These are phyloP conservation scores for Aegilops sharonensis DNA, from an alignment of 176 grass and related monocot species.

Conservation along the genomic window DNA sequence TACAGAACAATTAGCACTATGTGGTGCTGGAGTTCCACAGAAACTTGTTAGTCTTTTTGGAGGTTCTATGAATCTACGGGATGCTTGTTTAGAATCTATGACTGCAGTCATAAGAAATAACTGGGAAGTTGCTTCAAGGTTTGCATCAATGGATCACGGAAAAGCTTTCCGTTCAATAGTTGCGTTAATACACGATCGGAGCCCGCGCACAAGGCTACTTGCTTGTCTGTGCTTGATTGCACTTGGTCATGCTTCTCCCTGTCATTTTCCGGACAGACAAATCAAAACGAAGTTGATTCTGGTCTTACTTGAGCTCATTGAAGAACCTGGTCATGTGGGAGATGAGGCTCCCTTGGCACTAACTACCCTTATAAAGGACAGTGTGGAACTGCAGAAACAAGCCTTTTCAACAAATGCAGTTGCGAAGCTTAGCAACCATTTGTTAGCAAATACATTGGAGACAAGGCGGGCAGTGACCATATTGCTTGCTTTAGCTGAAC, in stretches of 20 bases:
- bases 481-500: constrained; percentile 87
- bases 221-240: constrained; percentile 89
- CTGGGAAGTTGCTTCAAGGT: constrained; percentile 67
- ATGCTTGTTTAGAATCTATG: constrained; percentile 83
- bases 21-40: constrained; percentile 69
- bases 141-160: constrained; percentile 72
- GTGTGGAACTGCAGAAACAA: constrained; percentile 85
- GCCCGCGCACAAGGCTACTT: constrained; percentile 82
- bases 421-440: constrained; percentile 74
- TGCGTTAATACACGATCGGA: constrained; percentile 76
- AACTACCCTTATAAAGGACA: constrained; percentile 76
- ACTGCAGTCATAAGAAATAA: constrained; percentile 82
- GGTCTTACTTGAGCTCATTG: constrained; percentile 83
- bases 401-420: constrained; percentile 65
- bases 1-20: constrained; percentile 76
- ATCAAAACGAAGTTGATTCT: constrained; percentile 88
- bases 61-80: constrained; percentile 74
- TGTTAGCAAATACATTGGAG: constrained; percentile 55
- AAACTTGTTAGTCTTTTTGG: constrained; percentile 82
- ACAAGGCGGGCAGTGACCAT: constrained; percentile 73
- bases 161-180: constrained; percentile 72
- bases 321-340: constrained; percentile 79
- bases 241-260: constrained; percentile 63
- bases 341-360: constrained; percentile 92
- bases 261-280: constrained; percentile 70